Evolutionary conservation across 495 filamentous ascomycete genomes (phyloP), one percentile per base, ranked within the genome.

Genomic region (Trichodelitschia bisporula): DNA sequence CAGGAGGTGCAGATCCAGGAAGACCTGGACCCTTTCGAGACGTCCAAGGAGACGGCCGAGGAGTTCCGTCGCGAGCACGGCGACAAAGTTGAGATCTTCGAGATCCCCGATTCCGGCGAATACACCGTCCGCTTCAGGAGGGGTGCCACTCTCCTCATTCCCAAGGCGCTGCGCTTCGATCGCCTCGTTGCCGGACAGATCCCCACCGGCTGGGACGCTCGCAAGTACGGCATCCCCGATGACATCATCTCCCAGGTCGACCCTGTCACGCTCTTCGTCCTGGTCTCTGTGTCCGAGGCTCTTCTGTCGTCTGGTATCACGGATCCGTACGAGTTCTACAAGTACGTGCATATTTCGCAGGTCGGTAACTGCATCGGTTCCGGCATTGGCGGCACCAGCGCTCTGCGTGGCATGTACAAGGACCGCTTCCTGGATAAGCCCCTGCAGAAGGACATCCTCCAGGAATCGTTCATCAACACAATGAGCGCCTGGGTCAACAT

Each of bases 401-500:
- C 86, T 33, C 64, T 95, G 35, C 66, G 84, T 38, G 83, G 83
- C 35, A 95, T 99, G 86, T 93, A 95, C 59, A 90, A 84, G 57
- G 89, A 93, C 46, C 75, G 86, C 29, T 95, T 69, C 66, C 58
- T 91, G 31, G 86, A 97, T 56, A 86, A 82, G 55, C 86, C 86
- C n/a, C 61, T 95, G 14, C 86, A 99, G 51, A 99, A 95, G 55
- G 86, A 99, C 49, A 91, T 99, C 41, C 61, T 99, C 20, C 86
- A 99, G 46, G 86, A 99, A 52, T 95, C 86, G 3, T 99, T 99
- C 64, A 95, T 99, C 62, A 99, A 99, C 56, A 95, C 86, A 15
- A 99, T 99, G 86, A 71, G 77, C 37, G 86, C 86, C 4, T 99
- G 86, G 86, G 83, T 95, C 31, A 99, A 99, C 59, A 95, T 99